phyloP scores from a whole-genome alignment of 352 stramenopile species.

The Phytophthora chlamydospora region DNA sequence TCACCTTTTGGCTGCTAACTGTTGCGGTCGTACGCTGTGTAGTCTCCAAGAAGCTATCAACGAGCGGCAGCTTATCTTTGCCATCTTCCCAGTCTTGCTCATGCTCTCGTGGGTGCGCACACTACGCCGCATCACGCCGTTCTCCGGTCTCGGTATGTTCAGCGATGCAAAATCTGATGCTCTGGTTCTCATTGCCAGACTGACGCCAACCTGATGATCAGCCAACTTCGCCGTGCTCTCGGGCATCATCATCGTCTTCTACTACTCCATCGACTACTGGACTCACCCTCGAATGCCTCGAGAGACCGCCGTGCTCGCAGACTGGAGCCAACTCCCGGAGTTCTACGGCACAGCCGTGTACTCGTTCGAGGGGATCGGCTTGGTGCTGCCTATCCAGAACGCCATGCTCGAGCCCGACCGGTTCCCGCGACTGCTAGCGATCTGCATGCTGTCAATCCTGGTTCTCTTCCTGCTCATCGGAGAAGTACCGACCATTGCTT shows the following conservation, averaged over 20 bases:
- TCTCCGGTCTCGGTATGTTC: conserved; percentile 66
- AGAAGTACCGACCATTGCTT: conserved; percentile 70
- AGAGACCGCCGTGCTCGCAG: conserved; percentile 25
- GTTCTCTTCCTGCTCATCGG: conserved; percentile 81
- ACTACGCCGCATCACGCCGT: conserved; percentile 75
- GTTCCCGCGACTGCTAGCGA: conserved; percentile 60
- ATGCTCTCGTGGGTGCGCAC: conserved; percentile 81
- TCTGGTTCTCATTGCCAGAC: background rate
- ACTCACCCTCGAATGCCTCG: conserved; percentile 36
- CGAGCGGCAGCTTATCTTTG: conserved; percentile 79
- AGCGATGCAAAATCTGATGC: no score
- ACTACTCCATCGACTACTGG: conserved; percentile 76
- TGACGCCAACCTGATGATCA: conserved; percentile 20
- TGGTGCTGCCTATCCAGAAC: conserved; percentile 83
- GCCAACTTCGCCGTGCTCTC: conserved; percentile 68
- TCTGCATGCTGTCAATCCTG: conserved; percentile 72
- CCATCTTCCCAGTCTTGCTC: conserved; percentile 71
- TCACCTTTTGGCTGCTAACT: background rate
- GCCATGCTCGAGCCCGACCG: conserved; percentile 65
- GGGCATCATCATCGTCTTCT: conserved; percentile 83
- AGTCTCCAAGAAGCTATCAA: conserved; percentile 67
- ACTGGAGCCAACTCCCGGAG: conserved; percentile 55
- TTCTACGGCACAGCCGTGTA: conserved; percentile 87
- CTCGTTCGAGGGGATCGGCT: conserved; percentile 81
- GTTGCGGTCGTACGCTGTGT: conserved; percentile 1